Evolutionary conservation across 2,329 filamentous ascomycete species (phyloP), one percentile per base, ranked within the genome.

Genomic region (Arthrobotrys megalospora): DNA sequence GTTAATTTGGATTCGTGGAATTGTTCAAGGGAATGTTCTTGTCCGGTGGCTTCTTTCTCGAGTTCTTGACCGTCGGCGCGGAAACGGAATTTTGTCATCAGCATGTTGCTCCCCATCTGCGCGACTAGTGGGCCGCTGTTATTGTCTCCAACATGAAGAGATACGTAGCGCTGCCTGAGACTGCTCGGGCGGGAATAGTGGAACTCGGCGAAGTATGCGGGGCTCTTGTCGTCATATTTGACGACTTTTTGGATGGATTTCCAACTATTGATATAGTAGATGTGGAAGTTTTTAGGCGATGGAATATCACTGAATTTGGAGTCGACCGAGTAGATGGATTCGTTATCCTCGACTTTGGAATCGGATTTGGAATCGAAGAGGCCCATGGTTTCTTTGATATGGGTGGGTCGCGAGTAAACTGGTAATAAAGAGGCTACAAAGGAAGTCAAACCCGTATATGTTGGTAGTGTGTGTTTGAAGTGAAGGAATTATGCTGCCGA

Each of bases 81-180:
- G 45, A 71, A 71, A 28, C 60, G 73, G 45, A 77, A 77, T 48
- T 77, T 77, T 3, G 73, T 71, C 73, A 77, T 77, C 60, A 62
- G 55, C n/a, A 45, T 50, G 60, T 77, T 77, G 62, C 60, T 62
- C 0, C 73, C 67, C 50, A 77, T 60, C 43, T 71, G 58, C 11
- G 55, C 50, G 12, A 67, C 60, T 6, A 71, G 50, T 1, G 58
- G 34, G 8, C 58, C 66, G 12, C 24, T 36, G 7, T 55, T 65
- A 16, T 58, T 47, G 16, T 76, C 73, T 11, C 67, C 67, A 1
- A 21, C 19, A 10, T 65, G 60, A 19, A 71, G 66, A n/a, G 66
- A 60, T n/a, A 71, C 67, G 21, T 69, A 76, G 14, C 72, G 72
- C 41, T 76, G 65, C 12, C 65, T 67, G n/a, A 71, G n/a, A 19